Conservation (phyloP, 345 rosid species). For the Noccaea bulbosa region DNA sequence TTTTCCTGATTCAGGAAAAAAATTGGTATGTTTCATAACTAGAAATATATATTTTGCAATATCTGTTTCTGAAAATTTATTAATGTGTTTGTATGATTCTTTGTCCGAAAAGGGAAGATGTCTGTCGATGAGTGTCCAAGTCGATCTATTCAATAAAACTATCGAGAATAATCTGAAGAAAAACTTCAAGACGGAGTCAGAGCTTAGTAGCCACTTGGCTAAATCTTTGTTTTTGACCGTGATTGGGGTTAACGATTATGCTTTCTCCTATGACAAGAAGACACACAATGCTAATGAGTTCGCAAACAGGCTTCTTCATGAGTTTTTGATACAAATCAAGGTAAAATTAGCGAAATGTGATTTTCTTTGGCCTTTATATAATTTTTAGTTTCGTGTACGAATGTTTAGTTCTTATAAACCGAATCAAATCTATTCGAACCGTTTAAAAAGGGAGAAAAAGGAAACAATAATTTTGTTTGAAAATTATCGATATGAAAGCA, state of each 20-base stretch:
- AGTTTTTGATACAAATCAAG: conserved; percentile 27
- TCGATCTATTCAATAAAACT: conserved; percentile 31
- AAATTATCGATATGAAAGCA: background rate
- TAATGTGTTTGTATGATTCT: conserved; percentile 1
- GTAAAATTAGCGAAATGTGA: conserved; percentile 9
- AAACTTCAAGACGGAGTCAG: conserved; percentile 23
- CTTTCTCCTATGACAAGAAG: background rate
- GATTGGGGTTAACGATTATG: conserved; percentile 42
- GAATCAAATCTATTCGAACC: background rate
- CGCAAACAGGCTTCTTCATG: conserved; percentile 34
- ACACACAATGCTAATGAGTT: conserved; percentile 11
- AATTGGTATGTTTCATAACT: background rate
- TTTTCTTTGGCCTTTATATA: background rate
- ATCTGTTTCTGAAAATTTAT: background rate
- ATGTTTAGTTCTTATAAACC: background rate
- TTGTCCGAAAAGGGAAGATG: conserved; percentile 37
- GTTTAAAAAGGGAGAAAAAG: too few relatives aligned
- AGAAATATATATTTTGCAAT: background rate
- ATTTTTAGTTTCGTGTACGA: background rate
- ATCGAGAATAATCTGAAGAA: conserved; percentile 30
- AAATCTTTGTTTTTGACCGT: conserved; percentile 34
- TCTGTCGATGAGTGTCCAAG: conserved; percentile 41
- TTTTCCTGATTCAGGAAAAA: conserved; percentile 10
- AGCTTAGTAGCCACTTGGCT: conserved; percentile 32
- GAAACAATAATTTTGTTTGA: background rate